Evolutionary conservation across 495 filamentous ascomycete species (phyloP).

Genomic region (Sabuloglossum arenarium): DNA sequence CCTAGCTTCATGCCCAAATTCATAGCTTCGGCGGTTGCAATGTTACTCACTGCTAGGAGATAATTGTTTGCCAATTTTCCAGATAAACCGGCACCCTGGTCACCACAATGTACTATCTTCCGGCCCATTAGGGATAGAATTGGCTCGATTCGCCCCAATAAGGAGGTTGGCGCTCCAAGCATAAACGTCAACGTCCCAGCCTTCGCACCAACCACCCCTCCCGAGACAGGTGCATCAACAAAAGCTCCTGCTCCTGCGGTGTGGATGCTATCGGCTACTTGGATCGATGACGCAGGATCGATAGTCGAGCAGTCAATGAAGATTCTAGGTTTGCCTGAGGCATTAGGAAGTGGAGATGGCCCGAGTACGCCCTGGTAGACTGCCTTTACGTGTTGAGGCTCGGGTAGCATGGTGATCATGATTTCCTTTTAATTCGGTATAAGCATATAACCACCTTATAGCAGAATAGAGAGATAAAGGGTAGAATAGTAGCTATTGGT

Average conservation of each 20-base stretch:
- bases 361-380: slow-evolving; percentile 46
- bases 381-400: slow-evolving; percentile 55
- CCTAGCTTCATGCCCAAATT: slow-evolving; percentile 72
- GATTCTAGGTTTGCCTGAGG: slow-evolving; percentile 26
- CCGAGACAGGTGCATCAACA: slow-evolving; percentile 67
- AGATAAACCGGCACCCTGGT: slow-evolving; percentile 57
- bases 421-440: slow-evolving; percentile 33
- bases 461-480: neutral
- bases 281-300: slow-evolving; percentile 53
- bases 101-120: slow-evolving; percentile 59
- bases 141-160: slow-evolving; percentile 37
- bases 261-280: slow-evolving; percentile 40
- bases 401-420: slow-evolving; percentile 61
- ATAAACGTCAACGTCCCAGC: slow-evolving; percentile 69
- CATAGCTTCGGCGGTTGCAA: slow-evolving; percentile 85
- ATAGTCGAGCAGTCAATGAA: slow-evolving; percentile 80
- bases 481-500: slow-evolving; percentile 1
- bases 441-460: neutral
- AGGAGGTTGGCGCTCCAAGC: slow-evolving; percentile 43
- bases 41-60: slow-evolving; percentile 76
- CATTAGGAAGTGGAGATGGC: slow-evolving; percentile 17
- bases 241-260: slow-evolving; percentile 35
- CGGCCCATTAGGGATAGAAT: slow-evolving; percentile 64
- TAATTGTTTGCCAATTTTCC: slow-evolving; percentile 92
- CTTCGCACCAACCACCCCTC: slow-evolving; percentile 63